Conservation (phyloP, 2,329 filamentous ascomycete genomes). For the Paecilomyces variotii region DNA sequence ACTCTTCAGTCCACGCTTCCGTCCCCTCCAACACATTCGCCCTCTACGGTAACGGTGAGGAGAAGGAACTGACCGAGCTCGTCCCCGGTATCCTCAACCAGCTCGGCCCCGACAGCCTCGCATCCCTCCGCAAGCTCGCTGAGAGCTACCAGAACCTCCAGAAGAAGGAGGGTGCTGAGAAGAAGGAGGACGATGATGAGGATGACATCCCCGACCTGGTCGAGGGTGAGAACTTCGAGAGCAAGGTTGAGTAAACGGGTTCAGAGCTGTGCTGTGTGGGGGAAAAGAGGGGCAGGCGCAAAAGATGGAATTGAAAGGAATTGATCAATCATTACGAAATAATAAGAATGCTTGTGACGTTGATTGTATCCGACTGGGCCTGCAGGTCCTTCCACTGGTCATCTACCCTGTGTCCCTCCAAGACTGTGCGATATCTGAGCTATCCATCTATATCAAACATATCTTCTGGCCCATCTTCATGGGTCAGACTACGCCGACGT, state of each 20-base stretch:
- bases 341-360: background rate
- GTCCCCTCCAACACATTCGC: constrained; percentile 98
- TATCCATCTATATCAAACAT: background rate
- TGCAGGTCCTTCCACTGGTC: background rate
- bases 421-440: background rate
- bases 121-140: constrained; percentile 93
- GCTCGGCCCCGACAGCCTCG: constrained; percentile 94
- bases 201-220: constrained; percentile 93
- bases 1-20: constrained; percentile 74
- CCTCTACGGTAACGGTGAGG: constrained; percentile 97
- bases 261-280: background rate
- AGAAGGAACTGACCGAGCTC: constrained; percentile 99
- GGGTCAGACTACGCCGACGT: background rate
- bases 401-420: background rate
- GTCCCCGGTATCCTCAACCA: constrained; percentile 99
- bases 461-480: background rate
- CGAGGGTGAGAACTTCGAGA: constrained; percentile 96
- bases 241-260: constrained; percentile 75
- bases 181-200: constrained; percentile 64
- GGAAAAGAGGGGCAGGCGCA: constrained; percentile 3
- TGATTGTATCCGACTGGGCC: background rate
- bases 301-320: constrained; percentile 8
- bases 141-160: constrained; percentile 99
- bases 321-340: constrained; percentile 11
- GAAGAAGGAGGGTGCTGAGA: constrained; percentile 75